A percentile compares a stretch with the other conserved stretches of the same genome.
Evolutionary conservation across 148 eudicot species (phyloP).

Genomic region (Chenopodium quinoa): DNA sequence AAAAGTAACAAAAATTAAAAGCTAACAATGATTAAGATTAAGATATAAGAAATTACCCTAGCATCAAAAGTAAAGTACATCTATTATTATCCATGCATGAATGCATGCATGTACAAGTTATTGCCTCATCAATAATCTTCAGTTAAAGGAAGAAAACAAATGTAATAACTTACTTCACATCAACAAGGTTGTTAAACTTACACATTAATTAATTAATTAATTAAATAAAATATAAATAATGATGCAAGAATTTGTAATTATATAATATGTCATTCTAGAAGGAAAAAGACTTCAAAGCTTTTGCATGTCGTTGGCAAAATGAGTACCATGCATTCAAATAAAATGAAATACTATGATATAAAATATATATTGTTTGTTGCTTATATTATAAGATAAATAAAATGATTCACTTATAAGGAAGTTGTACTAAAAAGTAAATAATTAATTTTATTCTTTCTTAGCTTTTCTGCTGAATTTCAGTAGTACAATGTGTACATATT

Average conservation of each 20-base stretch:
- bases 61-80: background rate
- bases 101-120: background rate
- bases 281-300: slow-evolving; percentile 9
- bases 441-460: background rate
- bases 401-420: slow-evolving; percentile 7
- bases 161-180: background rate
- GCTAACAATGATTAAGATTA: background rate
- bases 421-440: background rate
- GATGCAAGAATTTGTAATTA: background rate
- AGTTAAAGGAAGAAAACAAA: background rate
- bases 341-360: background rate
- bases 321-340: slow-evolving; percentile 6
- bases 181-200: background rate
- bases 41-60: background rate
- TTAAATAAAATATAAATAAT: background rate
- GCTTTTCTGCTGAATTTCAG: background rate
- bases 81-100: background rate
- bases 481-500: background rate
- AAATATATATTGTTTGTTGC: background rate
- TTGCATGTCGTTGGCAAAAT: slow-evolving; percentile 6
- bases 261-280: background rate
- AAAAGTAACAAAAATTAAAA: background rate
- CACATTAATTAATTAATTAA: background rate
- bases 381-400: background rate
- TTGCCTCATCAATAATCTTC: background rate